Percentiles rank a stretch among this genome's conserved stretches.
phyloP scores from a whole-genome alignment of 345 rosid genomes.

The Arabidopsis thaliana region DNA sequence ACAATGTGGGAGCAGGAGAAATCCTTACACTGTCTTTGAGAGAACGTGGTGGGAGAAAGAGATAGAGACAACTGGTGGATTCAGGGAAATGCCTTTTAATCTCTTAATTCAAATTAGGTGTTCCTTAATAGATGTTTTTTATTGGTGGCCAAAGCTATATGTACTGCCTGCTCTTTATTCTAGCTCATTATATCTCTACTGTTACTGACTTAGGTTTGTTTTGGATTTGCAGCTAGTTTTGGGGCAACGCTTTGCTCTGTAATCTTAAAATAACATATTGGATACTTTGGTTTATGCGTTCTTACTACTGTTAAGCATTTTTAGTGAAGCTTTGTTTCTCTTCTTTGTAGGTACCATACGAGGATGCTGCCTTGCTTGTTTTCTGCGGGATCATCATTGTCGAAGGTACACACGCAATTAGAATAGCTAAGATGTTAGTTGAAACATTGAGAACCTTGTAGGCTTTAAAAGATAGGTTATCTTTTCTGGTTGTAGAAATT shows the following conservation, averaged over 20 bases:
- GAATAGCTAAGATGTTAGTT: too few relatives aligned
- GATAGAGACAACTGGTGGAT: constrained; percentile 49
- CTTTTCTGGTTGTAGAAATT: too few relatives aligned
- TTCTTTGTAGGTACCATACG: constrained; percentile 27
- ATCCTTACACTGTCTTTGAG: constrained; percentile 65
- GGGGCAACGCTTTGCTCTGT: constrained; percentile 45
- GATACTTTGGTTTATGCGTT: constrained; percentile 9
- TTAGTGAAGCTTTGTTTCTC: constrained; percentile 30
- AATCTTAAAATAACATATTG: neutral
- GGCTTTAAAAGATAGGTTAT: too few relatives aligned
- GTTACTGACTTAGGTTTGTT: constrained; percentile 42
- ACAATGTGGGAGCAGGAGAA: constrained; percentile 76
- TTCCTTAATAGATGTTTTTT: constrained; percentile 10
- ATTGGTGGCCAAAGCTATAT: constrained; percentile 31
- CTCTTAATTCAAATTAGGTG: constrained; percentile 22
- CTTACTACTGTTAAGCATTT: constrained; percentile 17
- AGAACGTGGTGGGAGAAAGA: constrained; percentile 92
- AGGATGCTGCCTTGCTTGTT: constrained; percentile 25
- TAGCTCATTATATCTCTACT: constrained; percentile 6
- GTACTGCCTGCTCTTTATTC: constrained; percentile 26
- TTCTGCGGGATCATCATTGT: constrained; percentile 1
- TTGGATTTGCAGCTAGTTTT: constrained; percentile 44
- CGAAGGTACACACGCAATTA: constrained; percentile 18
- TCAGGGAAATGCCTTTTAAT: constrained; percentile 35
- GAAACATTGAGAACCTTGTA: too few relatives aligned